Base-by-base conservation (phyloP, 371 early-diverging fungal genomes). In the Capillidium heterosporum region DNA sequence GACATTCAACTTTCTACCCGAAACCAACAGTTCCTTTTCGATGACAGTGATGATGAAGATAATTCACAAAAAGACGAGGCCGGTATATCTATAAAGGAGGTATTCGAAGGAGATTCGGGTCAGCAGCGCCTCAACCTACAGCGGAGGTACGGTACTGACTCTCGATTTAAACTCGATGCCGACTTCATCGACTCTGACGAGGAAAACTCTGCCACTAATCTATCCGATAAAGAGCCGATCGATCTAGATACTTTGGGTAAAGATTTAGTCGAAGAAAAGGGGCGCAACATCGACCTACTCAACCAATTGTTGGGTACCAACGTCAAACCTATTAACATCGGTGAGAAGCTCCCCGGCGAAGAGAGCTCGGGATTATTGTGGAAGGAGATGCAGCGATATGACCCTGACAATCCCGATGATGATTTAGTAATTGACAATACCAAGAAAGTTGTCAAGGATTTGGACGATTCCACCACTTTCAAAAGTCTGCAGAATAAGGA, bases 101-200 rank as follows among this genome's bases (percentile, higher is more conserved):
- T 41, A 10, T 54, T 54, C 27, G 55, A 54, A 41, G 55, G 55
- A 23, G 40, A 54, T 13, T 15, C 15, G 40, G 55, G 55, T 19
- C 55, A 41, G 5, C 15, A 54, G 27, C 32, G 55, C 2, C 41
- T 54, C 17, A n/a, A 32, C n/a, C n/a, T 54, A 23, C 55, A 54
- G 24, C 15, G 27, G 27, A 17, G 55, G 17, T 54, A 39, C 27
- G 55, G 55, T 15, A 41, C n/a, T 23, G 55, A 54, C 39, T 15
- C 32, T 10, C 55, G 55, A 21, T 54, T 54, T 40, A 54, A 54
- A 27, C n/a, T 54, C 8, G 55, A 39, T 24, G 55, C 32, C 8
- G 39, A 54, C 11, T 54, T 54, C 24, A 54, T 54, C 19, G 40
- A 41, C 21, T 32, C 40, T 41, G 55, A 54, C 19, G 55, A 54